Conservation (phyloP, 1,284 basidiomycete genomes). For the Erythrobasidium hasegawianum region DNA sequence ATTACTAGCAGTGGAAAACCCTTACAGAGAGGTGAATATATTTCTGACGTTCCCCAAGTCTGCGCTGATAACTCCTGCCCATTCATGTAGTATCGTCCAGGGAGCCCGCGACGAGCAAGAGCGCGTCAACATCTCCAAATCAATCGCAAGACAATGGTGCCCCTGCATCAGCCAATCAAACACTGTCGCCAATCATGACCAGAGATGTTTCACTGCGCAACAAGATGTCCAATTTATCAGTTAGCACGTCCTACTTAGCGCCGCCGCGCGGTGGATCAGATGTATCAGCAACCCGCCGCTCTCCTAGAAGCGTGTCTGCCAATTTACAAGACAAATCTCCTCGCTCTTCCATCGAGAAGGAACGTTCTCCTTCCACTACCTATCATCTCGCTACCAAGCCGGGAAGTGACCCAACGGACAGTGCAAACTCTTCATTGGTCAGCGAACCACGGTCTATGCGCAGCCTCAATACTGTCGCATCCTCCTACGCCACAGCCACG, state of each 20-base stretch:
- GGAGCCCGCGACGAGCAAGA: neutral
- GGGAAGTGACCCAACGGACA: conserved; percentile 30
- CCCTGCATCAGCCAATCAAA: neutral
- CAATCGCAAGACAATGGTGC: neutral
- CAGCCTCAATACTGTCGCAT: neutral
- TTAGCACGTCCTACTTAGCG: conserved; percentile 8
- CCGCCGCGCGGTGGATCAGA: conserved; percentile 27
- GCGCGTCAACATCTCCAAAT: neutral
- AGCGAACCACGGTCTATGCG: conserved; percentile 27
- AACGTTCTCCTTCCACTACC: conserved; percentile 12
- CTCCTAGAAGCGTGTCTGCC: conserved; percentile 18
- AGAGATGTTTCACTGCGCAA: conserved; percentile 17
- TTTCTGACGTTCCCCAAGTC: neutral
- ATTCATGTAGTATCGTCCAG: neutral
- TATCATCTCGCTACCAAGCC: conserved; percentile 30
- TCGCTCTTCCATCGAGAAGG: conserved; percentile 24
- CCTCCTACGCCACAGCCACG: conserved; percentile 7
- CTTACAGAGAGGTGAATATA: conserved; percentile 5
- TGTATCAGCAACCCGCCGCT: conserved; percentile 9
- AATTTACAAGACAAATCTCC: conserved; percentile 11
- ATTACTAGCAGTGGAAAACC: conserved; percentile 20
- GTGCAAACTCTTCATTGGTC: conserved; percentile 30
- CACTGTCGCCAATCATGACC: neutral
- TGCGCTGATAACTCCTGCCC: neutral
- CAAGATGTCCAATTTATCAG: conserved; percentile 26